Evolutionary conservation across 176 grass and related monocot species (phyloP), one percentile per base, ranked within the genome.

Genomic region (Rhynchospora tenuis): DNA sequence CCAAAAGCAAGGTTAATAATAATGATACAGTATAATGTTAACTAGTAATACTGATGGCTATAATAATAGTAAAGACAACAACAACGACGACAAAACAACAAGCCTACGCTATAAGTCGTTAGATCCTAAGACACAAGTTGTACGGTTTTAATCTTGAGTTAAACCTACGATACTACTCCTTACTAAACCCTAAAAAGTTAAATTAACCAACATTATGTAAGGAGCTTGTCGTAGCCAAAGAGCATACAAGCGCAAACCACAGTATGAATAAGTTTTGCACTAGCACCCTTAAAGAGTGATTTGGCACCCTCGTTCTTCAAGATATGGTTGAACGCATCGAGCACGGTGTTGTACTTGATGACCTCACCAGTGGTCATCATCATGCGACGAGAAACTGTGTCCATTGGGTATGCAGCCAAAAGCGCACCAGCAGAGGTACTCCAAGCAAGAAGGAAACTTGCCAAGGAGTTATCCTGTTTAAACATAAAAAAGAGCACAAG

Each of bases 311-410:
- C 90, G 11, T 89, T 92, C 11, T 85, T 88, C 2, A 92, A 29
- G 61, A 92, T 92, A 59, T 92, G 90, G 45, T 89, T 86, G 90
- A 92, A 86, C 7, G 87, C 87, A 56, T 92, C 87, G 24, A 89
- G 16, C n/a, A 87, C 87, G 59, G 33, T 75, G 1, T 68, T 92
- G 84, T 89, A 92, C 84, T 92, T 89, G 38, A 92, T 87, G 2
- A 87, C 81, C 87, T 92, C 90, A 84, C 90, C 90, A 33, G 90
- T 89, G 3, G 90, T 89, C 90, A 92, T 92, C 90, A 92, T 92
- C 90, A 92, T 92, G 44, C 87, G 84, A 71, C 87, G 87, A 75
- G 84, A 84, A 46, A 92, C 84, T 47, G 90, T 92, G 45, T 92
- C 90, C 3, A 92, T 89, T 1, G 90, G 90, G 66, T 92, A 92